Evolutionary conservation across 225 moss, liverwort and hornwort species (phyloP), one percentile per base, ranked within the genome.

Genomic region (Polytrichum commune): DNA sequence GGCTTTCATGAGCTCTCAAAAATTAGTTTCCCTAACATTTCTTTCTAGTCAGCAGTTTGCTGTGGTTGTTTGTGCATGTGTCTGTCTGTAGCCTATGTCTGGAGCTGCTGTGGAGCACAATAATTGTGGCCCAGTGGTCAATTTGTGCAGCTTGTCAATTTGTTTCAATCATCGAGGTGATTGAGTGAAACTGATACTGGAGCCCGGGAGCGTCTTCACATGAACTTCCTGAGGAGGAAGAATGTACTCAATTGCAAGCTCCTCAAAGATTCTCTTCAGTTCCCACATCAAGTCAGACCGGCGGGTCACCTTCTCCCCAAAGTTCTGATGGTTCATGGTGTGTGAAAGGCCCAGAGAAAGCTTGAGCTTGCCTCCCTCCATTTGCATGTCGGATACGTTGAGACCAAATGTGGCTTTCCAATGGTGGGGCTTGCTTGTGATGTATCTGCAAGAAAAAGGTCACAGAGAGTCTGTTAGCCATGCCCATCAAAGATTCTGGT

Each of bases 271-370:
- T 8, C 54, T 27, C 57, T 76, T 82, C n/a, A 85, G 60, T 69
- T 85, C 78, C 3, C 74, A 46, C 6, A 83, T 65, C 8, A 89
- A 78, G n/a, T 89, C 85, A 0, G 85, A 83, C 27, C 77, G 75
- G 27, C 85, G 82, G 64, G 73, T 73, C 13, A 76, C 56, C n/a
- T 78, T 89, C 66, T 89, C 89, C 7, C 89, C 81, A 58, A 83
- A 68, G 60, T 85, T 74, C 71, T 89, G 89, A 63, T 74, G 76
- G 67, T 89, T 89, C 76, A 85, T 81, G 18, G 89, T 89, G 68
- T 89, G 85, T 62, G 71, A 60, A 0, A 85, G 62, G 22, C 83
- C 83, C 73, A 89, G 32, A 4, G 80, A 38, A 19, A 82, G 22
- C 38, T 85, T 85, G 80, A 89, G 73, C 67, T 62, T 85, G 53